Base-by-base conservation (phyloP, 2,329 filamentous ascomycete genomes). In the Pseudogymnoascus sp. region DNA sequence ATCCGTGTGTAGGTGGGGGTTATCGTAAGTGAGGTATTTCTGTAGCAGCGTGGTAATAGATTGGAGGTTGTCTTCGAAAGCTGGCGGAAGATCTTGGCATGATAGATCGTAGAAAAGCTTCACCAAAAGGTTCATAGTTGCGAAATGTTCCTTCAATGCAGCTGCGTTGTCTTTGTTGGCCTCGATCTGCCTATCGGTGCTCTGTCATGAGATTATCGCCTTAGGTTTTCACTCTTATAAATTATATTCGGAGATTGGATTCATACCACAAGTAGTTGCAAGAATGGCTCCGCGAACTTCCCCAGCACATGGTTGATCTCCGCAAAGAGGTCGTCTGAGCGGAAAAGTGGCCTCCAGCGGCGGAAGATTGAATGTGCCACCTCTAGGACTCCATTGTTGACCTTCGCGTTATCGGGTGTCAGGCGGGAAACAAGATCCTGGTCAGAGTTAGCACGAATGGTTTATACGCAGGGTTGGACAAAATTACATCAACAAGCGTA, bases 281-380 rank as follows among this genome's bases (percentile, higher is more conserved):
- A 80, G 73, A 96, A 97, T 0, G 94, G 88, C 38, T 83, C 78
- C 62, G 90, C 89, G 73, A 99, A 97, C 62, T 87, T 91, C 63
- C 79, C 78, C 59, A 99, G 82, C 61, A 99, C 95, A 77, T 99
- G 94, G 75, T 96, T 94, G 78, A 99, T 95, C 76, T 99, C 94
- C 36, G 85, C 89, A 74, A 91, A 99, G 9, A 99, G 84, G 58
- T 89, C 91, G 74, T 99, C 91, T 43, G 92, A 96, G 64, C 89
- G 86, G 77, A 96, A 97, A 39, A 99, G 81, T 7, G 94, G 95
- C 66, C 94, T 84, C 94, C 94, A 99, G 73, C 94, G 82, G 73
- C 89, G 90, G 77, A 97, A 99, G 69, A 99, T 97, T 57, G 94
- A 97, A 76, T 99, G 94, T 68, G 95, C 95, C 47, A 99, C 94